phyloP scores from a whole-genome alignment of 1,284 basidiomycete species.

The Microbotryum saponariae region DNA sequence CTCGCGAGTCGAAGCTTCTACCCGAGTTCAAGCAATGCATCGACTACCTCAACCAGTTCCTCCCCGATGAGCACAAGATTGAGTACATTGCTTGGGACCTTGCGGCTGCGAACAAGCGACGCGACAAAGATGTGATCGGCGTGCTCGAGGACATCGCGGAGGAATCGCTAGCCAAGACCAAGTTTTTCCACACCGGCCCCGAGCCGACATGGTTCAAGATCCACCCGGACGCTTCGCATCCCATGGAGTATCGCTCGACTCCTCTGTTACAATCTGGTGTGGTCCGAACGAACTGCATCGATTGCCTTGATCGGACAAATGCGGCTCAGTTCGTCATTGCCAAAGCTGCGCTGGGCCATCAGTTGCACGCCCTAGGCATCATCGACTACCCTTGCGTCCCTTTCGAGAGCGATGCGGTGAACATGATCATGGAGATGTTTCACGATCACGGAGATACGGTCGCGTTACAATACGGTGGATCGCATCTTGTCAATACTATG shows the following conservation, averaged over 20 bases:
- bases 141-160: constrained; percentile 93
- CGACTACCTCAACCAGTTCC: constrained; percentile 87
- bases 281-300: constrained; percentile 79
- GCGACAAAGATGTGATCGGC: constrained; percentile 82
- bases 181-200: constrained; percentile 73
- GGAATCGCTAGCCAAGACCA: constrained; percentile 81
- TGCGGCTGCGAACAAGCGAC: constrained; percentile 39
- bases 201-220: constrained; percentile 29
- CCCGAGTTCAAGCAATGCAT: constrained; percentile 90
- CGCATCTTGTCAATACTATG: constrained; percentile 90
- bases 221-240: neutral
- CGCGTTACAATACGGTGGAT: constrained; percentile 92
- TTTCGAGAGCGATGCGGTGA: constrained; percentile 91
- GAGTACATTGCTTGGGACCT: constrained; percentile 94
- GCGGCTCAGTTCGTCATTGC: constrained; percentile 97
- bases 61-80: constrained; percentile 79
- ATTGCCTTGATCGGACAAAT: constrained; percentile 76
- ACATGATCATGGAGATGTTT: constrained; percentile 99
- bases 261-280: constrained; percentile 69
- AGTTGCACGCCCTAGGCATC: constrained; percentile 87
- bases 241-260: constrained; percentile 36
- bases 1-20: constrained; percentile 87
- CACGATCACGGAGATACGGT: constrained; percentile 65
- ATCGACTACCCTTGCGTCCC: constrained; percentile 73
- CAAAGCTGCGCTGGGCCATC: constrained; percentile 88